These are phyloP conservation scores for Curvularia sp. DNA, from an alignment of 2,329 filamentous ascomycete genomes.

Conservation along the genomic window DNA sequence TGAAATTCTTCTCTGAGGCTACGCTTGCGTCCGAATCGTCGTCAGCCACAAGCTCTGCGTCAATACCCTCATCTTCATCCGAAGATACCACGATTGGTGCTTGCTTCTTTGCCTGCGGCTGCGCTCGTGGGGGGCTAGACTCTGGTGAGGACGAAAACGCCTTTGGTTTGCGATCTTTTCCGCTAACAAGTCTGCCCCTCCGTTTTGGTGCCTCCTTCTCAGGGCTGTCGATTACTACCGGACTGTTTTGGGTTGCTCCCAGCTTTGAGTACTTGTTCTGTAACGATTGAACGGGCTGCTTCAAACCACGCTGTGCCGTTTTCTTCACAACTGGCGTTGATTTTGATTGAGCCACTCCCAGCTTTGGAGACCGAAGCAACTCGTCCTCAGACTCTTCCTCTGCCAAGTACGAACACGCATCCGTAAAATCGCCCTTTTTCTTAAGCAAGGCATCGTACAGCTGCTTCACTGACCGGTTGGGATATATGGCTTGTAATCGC, in stretches of 20 bases:
- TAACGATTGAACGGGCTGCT: conserved; percentile 62
- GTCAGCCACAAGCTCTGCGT: conserved; percentile 45
- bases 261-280: conserved; percentile 60
- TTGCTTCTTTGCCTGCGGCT: conserved; percentile 23
- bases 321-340: conserved; percentile 49
- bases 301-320: conserved; percentile 62
- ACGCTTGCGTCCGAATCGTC: conserved; percentile 56
- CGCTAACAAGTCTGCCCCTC: conserved; percentile 58
- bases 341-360: conserved; percentile 30
- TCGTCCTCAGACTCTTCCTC: conserved; percentile 47
- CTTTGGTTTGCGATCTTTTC: conserved; percentile 49
- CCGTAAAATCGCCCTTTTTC: conserved; percentile 61
- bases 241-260: conserved; percentile 26
- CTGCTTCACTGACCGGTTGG: conserved; percentile 54
- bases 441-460: conserved; percentile 59
- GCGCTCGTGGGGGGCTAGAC: conserved; percentile 26
- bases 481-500: conserved; percentile 59
- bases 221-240: conserved; percentile 24
- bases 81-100: conserved; percentile 28
- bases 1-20: conserved; percentile 35
- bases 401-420: conserved; percentile 51
- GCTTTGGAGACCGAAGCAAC: conserved; percentile 34
- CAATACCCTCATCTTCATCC: conserved; percentile 46
- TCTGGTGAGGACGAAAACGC: conserved; percentile 36
- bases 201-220: conserved; percentile 31